Conservation (phyloP, 805 yeast genomes). For the Wickerhamomyces alni region DNA sequence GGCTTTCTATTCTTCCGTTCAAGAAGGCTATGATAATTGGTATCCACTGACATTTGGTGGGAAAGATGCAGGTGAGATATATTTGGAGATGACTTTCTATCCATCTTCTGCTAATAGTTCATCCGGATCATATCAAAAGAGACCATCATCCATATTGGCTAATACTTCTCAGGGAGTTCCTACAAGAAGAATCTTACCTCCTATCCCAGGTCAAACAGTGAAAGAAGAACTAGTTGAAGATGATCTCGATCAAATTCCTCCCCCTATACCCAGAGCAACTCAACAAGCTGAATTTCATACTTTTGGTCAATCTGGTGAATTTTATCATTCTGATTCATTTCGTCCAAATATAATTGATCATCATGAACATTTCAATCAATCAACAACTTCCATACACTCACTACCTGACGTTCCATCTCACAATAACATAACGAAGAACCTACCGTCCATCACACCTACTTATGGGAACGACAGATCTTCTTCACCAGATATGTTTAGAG, state of each 20-base stretch:
- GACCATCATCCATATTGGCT: no score
- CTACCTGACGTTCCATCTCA: conserved; percentile 21
- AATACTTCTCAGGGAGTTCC: neutral
- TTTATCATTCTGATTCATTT: conserved; percentile 1
- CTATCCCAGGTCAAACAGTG: conserved; percentile 20
- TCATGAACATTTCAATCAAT: neutral
- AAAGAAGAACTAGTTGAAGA: neutral
- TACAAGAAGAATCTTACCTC: conserved; percentile 18
- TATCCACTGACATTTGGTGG: conserved; percentile 60
- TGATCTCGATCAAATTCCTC: conserved; percentile 11
- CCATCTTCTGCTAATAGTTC: conserved; percentile 33
- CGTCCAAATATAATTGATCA: neutral
- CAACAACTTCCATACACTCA: conserved; percentile 12
- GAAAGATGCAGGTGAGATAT: conserved; percentile 81
- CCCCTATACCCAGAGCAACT: conserved; percentile 18
- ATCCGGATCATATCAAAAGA: neutral
- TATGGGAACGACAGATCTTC: neutral
- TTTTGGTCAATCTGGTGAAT: neutral
- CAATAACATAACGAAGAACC: conserved; percentile 3
- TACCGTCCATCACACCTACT: conserved; percentile 1
- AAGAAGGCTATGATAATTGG: conserved; percentile 85
- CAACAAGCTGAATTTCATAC: conserved; percentile 1
- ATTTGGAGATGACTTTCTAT: conserved; percentile 87
- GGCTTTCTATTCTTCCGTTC: conserved; percentile 58
- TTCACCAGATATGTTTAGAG: neutral